Conservation (phyloP, 257 asterid species). For the Perilla frutescens region DNA sequence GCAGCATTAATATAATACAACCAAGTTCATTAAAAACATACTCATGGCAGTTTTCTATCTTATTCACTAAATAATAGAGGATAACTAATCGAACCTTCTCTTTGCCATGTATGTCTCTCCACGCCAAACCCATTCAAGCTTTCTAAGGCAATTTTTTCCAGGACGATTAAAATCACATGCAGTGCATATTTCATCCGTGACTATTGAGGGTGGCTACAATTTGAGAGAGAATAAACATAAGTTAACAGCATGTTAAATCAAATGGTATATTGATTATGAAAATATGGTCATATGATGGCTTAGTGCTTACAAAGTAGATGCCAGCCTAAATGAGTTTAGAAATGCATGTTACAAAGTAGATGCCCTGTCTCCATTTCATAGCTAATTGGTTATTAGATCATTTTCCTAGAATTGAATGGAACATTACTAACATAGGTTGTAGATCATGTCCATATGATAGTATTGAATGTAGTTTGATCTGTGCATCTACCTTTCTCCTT, state of each 20-base stretch:
- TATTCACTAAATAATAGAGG: constrained; percentile 29
- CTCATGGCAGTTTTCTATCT: constrained; percentile 31
- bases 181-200: constrained; percentile 95
- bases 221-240: constrained; percentile 38
- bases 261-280: constrained; percentile 28
- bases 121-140: constrained; percentile 99
- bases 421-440: constrained; percentile 13
- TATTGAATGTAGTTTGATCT: constrained; percentile 16
- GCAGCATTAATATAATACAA: constrained; percentile 34
- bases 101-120: constrained; percentile 96
- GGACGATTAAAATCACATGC: constrained; percentile 99
- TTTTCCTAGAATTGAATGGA: constrained; percentile 20
- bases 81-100: constrained; percentile 69
- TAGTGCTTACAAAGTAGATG: constrained; percentile 24
- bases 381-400: constrained; percentile 20
- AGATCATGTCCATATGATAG: constrained; percentile 29
- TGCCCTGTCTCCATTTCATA: constrained; percentile 8
- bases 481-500: constrained; percentile 21
- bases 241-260: constrained; percentile 38
- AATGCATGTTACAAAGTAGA: neutral
- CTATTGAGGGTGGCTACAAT: constrained; percentile 93
- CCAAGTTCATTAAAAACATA: constrained; percentile 26
- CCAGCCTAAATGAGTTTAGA: constrained; percentile 26
- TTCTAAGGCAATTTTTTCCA: constrained; percentile 94
- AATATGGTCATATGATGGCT: neutral